Base-by-base conservation (phyloP, 2,329 filamentous ascomycete genomes). In the Arthrinium phaeospermum region DNA sequence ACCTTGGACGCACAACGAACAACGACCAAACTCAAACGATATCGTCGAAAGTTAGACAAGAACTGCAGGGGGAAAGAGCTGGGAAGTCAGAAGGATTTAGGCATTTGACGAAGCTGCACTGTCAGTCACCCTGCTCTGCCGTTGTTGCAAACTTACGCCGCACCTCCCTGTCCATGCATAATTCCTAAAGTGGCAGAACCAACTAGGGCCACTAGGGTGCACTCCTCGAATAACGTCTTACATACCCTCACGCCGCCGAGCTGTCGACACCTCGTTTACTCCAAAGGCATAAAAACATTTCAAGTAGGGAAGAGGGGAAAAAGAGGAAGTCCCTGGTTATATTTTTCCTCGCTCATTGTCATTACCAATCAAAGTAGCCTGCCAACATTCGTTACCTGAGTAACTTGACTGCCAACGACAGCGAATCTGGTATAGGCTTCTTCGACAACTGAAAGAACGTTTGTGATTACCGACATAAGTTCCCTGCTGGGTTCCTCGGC, bases 141-240 rank as follows among this genome's bases (percentile, higher is more conserved):
- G 57, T 64, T 64, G 57, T 30, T 41, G 57, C 34, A 64, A 64
- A 19, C n/a, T 24, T 41, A 41, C 57, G 57, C 34, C 57, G 57
- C 19, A 41, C 57, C 57, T 64, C 30, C 57, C 57, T 64, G 57
- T 34, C 57, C 57, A 64, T 41, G 57, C 57, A 64, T 64, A 34
- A 7, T 41, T 14, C 16, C 22, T 64, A n/a, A 64, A n/a, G 12
- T 34, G 34, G 34, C 57, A 41, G 19, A 34, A 41, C 30, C 37
- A 61, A 19, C 30, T 37, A 61, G 57, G 57, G 34, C 57, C 57
- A 41, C 57, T 64, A 64, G 41, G 57, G 30, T 41, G 34, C 34
- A 12, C 34, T 64, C 19, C 19, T 64, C 34, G 57, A 24, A 41
- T 41, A 37, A 10, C 57, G 57, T 64, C 57, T 64, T 41, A 41